Conservation (phyloP, 2,329 filamentous ascomycete genomes). For the Cladosporium oxysporum region DNA sequence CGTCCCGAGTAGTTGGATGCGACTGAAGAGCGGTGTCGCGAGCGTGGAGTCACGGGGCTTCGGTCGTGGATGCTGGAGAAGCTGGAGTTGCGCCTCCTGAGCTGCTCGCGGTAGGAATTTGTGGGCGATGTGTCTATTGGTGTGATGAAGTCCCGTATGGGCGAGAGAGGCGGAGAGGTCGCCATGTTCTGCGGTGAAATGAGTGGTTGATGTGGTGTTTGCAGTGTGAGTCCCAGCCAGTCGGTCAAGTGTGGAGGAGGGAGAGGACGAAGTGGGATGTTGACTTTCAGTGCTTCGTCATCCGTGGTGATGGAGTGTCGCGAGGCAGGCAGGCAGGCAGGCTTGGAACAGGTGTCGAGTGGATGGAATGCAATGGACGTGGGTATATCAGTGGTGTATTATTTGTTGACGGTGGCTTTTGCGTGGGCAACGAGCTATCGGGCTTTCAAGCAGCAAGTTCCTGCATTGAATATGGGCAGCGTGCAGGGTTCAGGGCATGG, state of each 20-base stretch:
- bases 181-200: conserved; percentile 25
- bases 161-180: conserved; percentile 46
- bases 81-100: conserved; percentile 39
- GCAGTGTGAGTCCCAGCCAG: background rate
- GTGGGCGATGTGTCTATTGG: conserved; percentile 46
- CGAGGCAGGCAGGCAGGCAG: background rate
- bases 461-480: background rate
- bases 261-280: background rate
- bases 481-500: conserved; percentile 10
- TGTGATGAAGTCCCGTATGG: conserved; percentile 45
- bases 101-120: conserved; percentile 35
- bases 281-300: background rate
- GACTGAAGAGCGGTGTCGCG: conserved; percentile 38
- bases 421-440: background rate
- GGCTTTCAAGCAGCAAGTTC: background rate
- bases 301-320: background rate
- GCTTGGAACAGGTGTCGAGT: background rate
- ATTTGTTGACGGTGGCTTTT: conserved; percentile 5
- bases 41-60: conserved; percentile 47
- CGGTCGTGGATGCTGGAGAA: conserved; percentile 46
- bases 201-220: background rate
- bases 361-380: background rate
- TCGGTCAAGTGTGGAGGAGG: background rate
- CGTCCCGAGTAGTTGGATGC: conserved; percentile 34
- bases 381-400: conserved; percentile 2